A percentile compares a stretch with the other conserved stretches of the same genome.
Conservation (phyloP, 306 rosid genomes). For the Parietaria judaica region DNA sequence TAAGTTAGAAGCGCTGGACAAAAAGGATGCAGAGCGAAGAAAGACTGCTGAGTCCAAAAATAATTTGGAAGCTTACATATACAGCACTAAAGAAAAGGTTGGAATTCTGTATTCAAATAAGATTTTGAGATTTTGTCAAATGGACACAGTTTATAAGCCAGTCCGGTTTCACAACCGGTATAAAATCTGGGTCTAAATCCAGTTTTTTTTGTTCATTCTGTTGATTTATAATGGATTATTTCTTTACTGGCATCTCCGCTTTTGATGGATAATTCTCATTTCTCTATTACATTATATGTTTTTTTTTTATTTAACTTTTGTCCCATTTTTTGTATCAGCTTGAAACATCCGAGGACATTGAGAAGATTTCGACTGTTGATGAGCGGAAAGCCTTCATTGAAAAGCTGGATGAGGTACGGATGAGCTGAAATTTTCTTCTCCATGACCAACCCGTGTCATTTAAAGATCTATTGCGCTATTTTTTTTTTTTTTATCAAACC, state of each 20-base stretch:
- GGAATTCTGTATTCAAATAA: constrained; percentile 1
- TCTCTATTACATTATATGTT: constrained; percentile 5
- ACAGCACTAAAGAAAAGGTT: constrained; percentile 90
- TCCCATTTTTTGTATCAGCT: constrained; percentile 42
- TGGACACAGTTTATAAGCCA: neutral
- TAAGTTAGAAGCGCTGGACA: constrained; percentile 67
- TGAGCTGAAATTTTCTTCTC: constrained; percentile 45
- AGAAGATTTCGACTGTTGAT: constrained; percentile 58
- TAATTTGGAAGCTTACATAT: constrained; percentile 87
- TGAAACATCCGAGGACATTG: constrained; percentile 64
- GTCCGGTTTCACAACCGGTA: no score
- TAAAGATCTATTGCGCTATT: neutral
- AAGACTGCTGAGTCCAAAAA: constrained; percentile 89
- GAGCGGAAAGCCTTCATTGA: constrained; percentile 66
- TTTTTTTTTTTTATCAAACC: constrained; percentile 17
- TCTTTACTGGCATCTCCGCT: neutral
- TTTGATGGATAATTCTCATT: constrained; percentile 6
- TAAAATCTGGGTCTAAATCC: no score
- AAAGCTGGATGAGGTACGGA: constrained; percentile 92
- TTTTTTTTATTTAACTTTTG: constrained; percentile 7
- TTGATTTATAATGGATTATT: neutral
- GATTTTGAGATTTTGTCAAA: neutral
- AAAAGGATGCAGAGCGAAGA: constrained; percentile 85
- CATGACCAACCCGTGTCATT: constrained; percentile 3
- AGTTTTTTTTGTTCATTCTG: neutral